Evolutionary conservation across 2,329 filamentous ascomycete species (phyloP).

Genomic region (Akanthomyces lecanii): DNA sequence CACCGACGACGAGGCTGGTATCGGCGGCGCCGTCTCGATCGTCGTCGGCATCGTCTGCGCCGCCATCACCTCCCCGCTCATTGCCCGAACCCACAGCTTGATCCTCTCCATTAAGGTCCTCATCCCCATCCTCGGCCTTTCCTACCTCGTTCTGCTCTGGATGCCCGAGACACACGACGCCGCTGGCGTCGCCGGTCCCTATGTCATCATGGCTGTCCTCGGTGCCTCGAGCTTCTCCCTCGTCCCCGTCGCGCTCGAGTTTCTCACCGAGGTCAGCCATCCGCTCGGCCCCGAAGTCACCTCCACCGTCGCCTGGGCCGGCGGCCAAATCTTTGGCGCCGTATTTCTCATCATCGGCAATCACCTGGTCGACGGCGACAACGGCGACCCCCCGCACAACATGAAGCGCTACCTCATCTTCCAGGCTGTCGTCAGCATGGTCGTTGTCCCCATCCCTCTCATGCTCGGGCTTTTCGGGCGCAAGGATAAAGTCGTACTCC

Average conservation of each 20-base stretch:
- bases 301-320: slow-evolving; percentile 77
- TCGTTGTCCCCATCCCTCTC: slow-evolving; percentile 63
- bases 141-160: slow-evolving; percentile 77
- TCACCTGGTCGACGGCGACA: slow-evolving; percentile 56
- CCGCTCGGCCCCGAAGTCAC: slow-evolving; percentile 84
- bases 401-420: slow-evolving; percentile 77
- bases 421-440: slow-evolving; percentile 65
- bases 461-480: slow-evolving; percentile 67
- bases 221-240: slow-evolving; percentile 78
- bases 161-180: slow-evolving; percentile 59
- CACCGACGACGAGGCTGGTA: slow-evolving; percentile 77
- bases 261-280: slow-evolving; percentile 79
- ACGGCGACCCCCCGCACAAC: slow-evolving; percentile 58
- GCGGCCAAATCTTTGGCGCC: slow-evolving; percentile 80
- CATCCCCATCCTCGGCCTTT: slow-evolving; percentile 68
- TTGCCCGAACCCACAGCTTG: slow-evolving; percentile 81
- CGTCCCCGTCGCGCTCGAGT: slow-evolving; percentile 81
- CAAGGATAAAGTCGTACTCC: slow-evolving; percentile 44
- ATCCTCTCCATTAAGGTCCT: slow-evolving; percentile 67
- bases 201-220: slow-evolving; percentile 68
- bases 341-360: slow-evolving; percentile 81
- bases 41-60: slow-evolving; percentile 76
- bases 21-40: slow-evolving; percentile 85
- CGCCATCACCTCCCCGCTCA: slow-evolving; percentile 72
- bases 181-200: slow-evolving; percentile 65